A percentile compares a stretch with the other conserved stretches of the same genome.
phyloP scores from a whole-genome alignment of 176 grass and related monocot genomes.

The Saccharum spontaneum region DNA sequence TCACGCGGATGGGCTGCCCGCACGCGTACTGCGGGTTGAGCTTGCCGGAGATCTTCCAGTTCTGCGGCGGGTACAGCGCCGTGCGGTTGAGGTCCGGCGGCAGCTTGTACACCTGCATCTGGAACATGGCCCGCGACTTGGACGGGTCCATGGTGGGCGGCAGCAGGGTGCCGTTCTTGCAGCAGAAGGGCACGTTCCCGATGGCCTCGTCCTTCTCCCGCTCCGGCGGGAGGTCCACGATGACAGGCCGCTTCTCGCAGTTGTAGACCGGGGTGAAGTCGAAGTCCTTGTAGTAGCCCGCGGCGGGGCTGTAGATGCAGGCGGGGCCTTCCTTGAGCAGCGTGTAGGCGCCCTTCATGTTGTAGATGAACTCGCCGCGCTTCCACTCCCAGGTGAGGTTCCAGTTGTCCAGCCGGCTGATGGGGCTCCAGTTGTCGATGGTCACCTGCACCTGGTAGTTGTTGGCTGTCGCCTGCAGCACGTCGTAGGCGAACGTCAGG shows the following conservation, averaged over 20 bases:
- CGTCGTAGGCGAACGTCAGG: slow-evolving; percentile 84
- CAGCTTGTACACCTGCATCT: slow-evolving; percentile 82
- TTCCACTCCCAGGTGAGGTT: slow-evolving; percentile 99
- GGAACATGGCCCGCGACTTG: slow-evolving; percentile 77
- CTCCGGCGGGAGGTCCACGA: slow-evolving; percentile 90
- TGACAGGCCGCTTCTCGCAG: slow-evolving; percentile 85
- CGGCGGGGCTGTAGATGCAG: slow-evolving; percentile 72
- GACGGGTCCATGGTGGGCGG: slow-evolving; percentile 63
- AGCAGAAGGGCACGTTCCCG: slow-evolving; percentile 84
- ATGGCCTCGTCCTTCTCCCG: slow-evolving; percentile 67
- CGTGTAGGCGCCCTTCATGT: slow-evolving; percentile 81
- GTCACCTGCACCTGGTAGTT: slow-evolving; percentile 86
- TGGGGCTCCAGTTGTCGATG: slow-evolving; percentile 87
- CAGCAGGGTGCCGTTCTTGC: slow-evolving; percentile 92
- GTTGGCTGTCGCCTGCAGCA: slow-evolving; percentile 62
- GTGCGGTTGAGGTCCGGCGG: slow-evolving; percentile 93
- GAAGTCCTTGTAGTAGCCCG: slow-evolving; percentile 60
- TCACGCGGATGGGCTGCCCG: slow-evolving; percentile 63
- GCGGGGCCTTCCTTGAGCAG: slow-evolving; percentile 57
- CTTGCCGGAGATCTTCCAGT: slow-evolving; percentile 76
- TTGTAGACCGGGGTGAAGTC: slow-evolving; percentile 79
- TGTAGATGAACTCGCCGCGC: slow-evolving; percentile 86
- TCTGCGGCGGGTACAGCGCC: slow-evolving; percentile 68
- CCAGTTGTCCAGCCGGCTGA: slow-evolving; percentile 91
- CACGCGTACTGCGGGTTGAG: slow-evolving; percentile 74